Conservation (phyloP, 2,329 filamentous ascomycete genomes). For the Nemania sp. region DNA sequence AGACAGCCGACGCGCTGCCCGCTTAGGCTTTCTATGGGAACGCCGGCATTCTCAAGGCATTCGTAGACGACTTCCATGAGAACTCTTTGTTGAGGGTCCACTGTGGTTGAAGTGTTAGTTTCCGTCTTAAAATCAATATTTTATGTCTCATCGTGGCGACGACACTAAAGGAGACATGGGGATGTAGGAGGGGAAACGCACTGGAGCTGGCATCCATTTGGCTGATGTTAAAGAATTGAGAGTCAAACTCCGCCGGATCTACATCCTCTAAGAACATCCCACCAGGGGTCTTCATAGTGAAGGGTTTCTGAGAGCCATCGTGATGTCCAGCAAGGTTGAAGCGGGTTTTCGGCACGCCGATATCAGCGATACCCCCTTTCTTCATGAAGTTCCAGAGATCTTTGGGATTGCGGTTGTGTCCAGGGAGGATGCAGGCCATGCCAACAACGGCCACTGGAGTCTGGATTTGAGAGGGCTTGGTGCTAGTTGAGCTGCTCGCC, state of each 20-base stretch:
- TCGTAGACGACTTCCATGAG: slow-evolving; percentile 22
- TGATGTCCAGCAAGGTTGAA: slow-evolving; percentile 44
- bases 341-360: slow-evolving; percentile 42
- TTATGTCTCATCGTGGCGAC: no score
- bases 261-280: slow-evolving; percentile 46
- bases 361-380: slow-evolving; percentile 10
- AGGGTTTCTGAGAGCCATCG: slow-evolving; percentile 41
- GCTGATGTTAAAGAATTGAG: slow-evolving; percentile 35
- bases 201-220: slow-evolving; percentile 16
- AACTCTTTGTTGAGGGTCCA: slow-evolving; percentile 26
- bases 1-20: slow-evolving; percentile 8
- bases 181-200: no score
- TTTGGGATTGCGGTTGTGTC: neutral
- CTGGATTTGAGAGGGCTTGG: neutral
- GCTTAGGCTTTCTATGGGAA: slow-evolving; percentile 3
- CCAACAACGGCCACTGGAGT: slow-evolving; percentile 12
- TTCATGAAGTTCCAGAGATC: slow-evolving; percentile 25
- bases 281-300: slow-evolving; percentile 41
- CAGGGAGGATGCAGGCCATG: slow-evolving; percentile 14
- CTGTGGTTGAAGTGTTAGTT: slow-evolving; percentile 1
- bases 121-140: no score
- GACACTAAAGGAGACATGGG: no score
- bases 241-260: slow-evolving; percentile 42
- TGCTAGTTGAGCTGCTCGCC: no score
- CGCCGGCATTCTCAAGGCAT: slow-evolving; percentile 20